phyloP scores from a whole-genome alignment of 768 basidiomycete species.

The Mycena filopes region DNA sequence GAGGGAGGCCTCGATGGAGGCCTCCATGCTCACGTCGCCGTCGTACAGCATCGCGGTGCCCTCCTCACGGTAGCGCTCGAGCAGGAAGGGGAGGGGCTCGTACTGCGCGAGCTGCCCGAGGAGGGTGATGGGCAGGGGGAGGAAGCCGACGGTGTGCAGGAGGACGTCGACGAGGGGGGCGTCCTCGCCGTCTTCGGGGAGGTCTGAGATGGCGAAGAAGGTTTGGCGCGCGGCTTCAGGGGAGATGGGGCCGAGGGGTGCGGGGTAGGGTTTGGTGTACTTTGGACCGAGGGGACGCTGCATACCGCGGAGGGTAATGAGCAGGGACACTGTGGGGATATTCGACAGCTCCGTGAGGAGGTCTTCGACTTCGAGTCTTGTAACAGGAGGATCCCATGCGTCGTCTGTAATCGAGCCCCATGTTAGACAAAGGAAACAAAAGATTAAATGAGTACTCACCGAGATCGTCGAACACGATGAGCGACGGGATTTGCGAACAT shows the following conservation, averaged over 20 bases:
- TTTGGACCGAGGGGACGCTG: conserved; percentile 31
- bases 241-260: conserved; percentile 20
- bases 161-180: conserved; percentile 26
- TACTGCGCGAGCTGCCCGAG: conserved; percentile 32
- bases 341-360: conserved; percentile 30
- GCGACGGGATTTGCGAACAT: conserved; percentile 6
- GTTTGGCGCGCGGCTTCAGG: conserved; percentile 18
- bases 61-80: conserved; percentile 27
- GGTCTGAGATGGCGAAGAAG: conserved; percentile 30
- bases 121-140: conserved; percentile 21
- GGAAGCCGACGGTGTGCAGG: conserved; percentile 28
- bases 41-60: conserved; percentile 28
- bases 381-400: conserved; percentile 28
- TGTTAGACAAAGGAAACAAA: not conserved
- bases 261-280: conserved; percentile 29
- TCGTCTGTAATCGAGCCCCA: conserved; percentile 12
- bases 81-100: conserved; percentile 28
- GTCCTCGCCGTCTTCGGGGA: conserved; percentile 19
- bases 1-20: conserved; percentile 20
- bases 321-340: conserved; percentile 27
- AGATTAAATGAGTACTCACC: conserved; percentile 2
- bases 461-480: conserved; percentile 31
- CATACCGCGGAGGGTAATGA: conserved; percentile 31
- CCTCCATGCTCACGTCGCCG: conserved; percentile 22
- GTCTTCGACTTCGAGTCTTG: conserved; percentile 29